phyloP scores from a whole-genome alignment of 306 rosid species.

The Hippophae rhamnoides region DNA sequence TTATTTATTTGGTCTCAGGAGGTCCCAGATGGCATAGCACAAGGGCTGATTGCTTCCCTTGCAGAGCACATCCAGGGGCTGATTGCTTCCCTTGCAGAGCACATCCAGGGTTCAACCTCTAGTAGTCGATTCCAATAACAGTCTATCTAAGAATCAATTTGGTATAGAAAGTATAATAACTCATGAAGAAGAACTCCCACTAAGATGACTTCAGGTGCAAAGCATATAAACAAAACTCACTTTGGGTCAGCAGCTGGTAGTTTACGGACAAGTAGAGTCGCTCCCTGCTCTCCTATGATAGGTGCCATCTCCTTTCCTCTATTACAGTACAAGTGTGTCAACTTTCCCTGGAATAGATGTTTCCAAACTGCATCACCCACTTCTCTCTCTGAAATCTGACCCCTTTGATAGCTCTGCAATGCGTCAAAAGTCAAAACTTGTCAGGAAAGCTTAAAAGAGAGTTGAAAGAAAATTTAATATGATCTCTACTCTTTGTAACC shows the following conservation, averaged over 20 bases:
- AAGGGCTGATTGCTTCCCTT: too few species aligned
- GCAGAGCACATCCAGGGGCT: too few species aligned
- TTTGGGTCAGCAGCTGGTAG: slow-evolving; percentile 49
- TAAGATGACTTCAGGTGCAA: slow-evolving; percentile 4
- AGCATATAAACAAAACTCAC: slow-evolving; percentile 31
- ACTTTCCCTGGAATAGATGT: slow-evolving; percentile 46
- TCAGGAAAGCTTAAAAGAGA: slow-evolving; percentile 9
- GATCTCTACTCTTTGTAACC: too few species aligned
- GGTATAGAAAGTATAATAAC: too few species aligned
- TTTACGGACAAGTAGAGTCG: slow-evolving; percentile 76
- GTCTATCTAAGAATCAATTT: too few species aligned
- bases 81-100: too few species aligned
- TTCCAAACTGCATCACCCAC: slow-evolving; percentile 37
- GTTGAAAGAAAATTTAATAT: not conserved
- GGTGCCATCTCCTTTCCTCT: slow-evolving; percentile 89
- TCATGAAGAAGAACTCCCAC: slow-evolving; percentile 3
- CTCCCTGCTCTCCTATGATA: slow-evolving; percentile 47
- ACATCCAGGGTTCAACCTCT: too few species aligned
- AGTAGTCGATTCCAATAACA: too few species aligned
- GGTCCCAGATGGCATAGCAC: too few species aligned
- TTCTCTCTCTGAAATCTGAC: slow-evolving; percentile 45
- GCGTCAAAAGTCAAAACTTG: slow-evolving; percentile 13
- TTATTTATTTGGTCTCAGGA: too few species aligned
- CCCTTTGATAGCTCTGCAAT: slow-evolving; percentile 53
- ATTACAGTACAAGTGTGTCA: slow-evolving; percentile 72